Conservation (phyloP, 768 basidiomycete species). For the Obba rivulosa region DNA sequence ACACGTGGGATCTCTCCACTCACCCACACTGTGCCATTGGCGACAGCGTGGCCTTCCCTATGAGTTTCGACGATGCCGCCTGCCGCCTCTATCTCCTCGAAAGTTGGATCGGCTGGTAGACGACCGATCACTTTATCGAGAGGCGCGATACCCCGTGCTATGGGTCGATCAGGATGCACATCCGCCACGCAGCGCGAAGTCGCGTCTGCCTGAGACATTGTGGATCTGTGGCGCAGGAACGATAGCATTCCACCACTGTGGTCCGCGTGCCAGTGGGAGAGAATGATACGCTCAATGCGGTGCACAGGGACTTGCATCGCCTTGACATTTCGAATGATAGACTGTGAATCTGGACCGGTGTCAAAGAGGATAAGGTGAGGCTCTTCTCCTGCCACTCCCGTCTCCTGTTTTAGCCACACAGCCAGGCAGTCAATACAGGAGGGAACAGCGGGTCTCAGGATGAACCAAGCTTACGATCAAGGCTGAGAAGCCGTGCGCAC, state of each 20-base stretch:
- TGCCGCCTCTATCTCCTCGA: slow-evolving; percentile 51
- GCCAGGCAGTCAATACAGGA: no score
- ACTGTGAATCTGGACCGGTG: slow-evolving; percentile 73
- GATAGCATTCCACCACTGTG: slow-evolving; percentile 51
- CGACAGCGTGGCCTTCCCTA: slow-evolving; percentile 58
- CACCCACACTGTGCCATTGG: slow-evolving; percentile 60
- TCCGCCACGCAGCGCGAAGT: slow-evolving; percentile 48
- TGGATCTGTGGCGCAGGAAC: slow-evolving; percentile 44
- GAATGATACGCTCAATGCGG: slow-evolving; percentile 55
- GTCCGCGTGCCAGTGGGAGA: slow-evolving; percentile 71
- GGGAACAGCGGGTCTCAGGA: no score
- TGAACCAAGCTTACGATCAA: slow-evolving; percentile 74
- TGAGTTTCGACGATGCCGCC: slow-evolving; percentile 56
- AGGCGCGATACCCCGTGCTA: slow-evolving; percentile 69
- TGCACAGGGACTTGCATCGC: slow-evolving; percentile 53
- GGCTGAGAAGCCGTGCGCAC: slow-evolving; percentile 82
- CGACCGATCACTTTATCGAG: slow-evolving; percentile 51
- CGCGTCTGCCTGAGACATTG: slow-evolving; percentile 3
- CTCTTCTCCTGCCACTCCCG: slow-evolving; percentile 38
- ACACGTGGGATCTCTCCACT: slow-evolving; percentile 78
- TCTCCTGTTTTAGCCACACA: slow-evolving; percentile 39
- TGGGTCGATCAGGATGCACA: slow-evolving; percentile 72
- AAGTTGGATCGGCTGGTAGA: slow-evolving; percentile 66
- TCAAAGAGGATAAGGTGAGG: slow-evolving; percentile 69
- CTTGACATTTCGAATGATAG: slow-evolving; percentile 66